Base-by-base conservation (phyloP, 2,329 filamentous ascomycete genomes). In the Alternaria alternata region DNA sequence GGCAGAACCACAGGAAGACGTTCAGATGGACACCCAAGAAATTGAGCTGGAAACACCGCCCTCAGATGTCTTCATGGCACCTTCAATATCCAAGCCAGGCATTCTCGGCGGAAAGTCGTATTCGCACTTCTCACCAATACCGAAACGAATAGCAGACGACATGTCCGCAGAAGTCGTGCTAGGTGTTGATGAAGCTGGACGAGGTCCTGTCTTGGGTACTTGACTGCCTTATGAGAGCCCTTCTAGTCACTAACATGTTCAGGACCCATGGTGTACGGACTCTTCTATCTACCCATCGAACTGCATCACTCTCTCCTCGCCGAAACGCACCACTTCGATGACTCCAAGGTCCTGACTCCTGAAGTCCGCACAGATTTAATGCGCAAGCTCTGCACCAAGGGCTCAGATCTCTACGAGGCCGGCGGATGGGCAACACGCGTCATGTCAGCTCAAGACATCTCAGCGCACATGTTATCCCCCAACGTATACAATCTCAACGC, bases 181-280 rank as follows among this genome's bases (percentile, higher is more conserved):
- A 22, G 94, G 94, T 63, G 90, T 98, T 51, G 94, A 98, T 78
- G 94, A 98, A 83, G 94, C 94, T 68, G 94, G 94, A 46, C 88
- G 94, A 73, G 94, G 94, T 1, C 94, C 94, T 24, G 94, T 97
- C n/a, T 86, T 98, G 12, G 94, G 92, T 68, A 89, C 84, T 57
- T 34, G 16, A 3, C 18, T 22, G 7, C 4, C 7, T 43, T 89
- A 81, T 55, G 42, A 34, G 51, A 22, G 39, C 6, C 39, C 16
- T 7, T 39, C 24, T 20, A 32, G 24, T 56, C 48, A 51, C 65
- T 69, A 5, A 71, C 71, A 43, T 61, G 65, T 81, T 85, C 86
- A 84, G 83, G 86, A 26, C 88, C 87, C 18, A 90, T 89, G 88
- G 86, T 90, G 53, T 89, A 89, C 76, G 86, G 83, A 49, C 81